Evolutionary conservation across 1,284 basidiomycete species (phyloP).

Genomic region (Anthracocystis walkeri): DNA sequence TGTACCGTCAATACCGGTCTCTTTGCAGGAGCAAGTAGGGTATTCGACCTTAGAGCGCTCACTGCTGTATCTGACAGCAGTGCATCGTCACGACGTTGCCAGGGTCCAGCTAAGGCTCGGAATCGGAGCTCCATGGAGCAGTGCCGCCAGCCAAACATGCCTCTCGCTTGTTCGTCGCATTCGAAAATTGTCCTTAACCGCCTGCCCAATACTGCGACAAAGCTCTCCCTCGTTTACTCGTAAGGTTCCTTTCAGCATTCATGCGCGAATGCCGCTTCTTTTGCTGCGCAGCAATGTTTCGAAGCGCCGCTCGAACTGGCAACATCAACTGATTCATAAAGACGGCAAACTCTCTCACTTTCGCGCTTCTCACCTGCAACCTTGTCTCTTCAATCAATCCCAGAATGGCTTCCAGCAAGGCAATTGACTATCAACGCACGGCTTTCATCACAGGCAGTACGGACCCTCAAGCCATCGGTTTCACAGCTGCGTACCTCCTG

Average conservation of each 20-base stretch:
- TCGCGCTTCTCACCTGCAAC: neutral
- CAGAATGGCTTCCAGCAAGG: neutral
- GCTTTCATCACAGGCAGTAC: slow-evolving; percentile 24
- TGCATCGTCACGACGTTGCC: no score
- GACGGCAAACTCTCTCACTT: neutral
- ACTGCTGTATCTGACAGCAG: no score
- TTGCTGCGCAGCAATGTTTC: neutral
- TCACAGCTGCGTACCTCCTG: slow-evolving; percentile 17
- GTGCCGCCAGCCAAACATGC: no score
- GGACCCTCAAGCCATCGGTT: slow-evolving; percentile 18
- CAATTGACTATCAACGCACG: neutral
- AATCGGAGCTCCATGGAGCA: no score
- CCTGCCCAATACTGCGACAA: neutral
- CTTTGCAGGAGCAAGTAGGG: no score
- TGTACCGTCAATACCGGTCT: no score
- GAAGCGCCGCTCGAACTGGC: neutral
- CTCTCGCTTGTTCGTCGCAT: no score
- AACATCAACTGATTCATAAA: neutral
- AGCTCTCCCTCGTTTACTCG: neutral
- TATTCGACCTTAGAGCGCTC: no score
- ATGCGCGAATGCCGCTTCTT: neutral
- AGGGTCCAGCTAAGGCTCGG: no score
- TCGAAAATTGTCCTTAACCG: no score
- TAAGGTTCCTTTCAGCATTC: neutral
- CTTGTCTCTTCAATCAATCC: neutral